Percentiles rank a stretch among this genome's conserved stretches.
These are phyloP conservation scores for Gaultheria prostrata DNA, from an alignment of 148 eudicot species.

Conservation along the genomic window DNA sequence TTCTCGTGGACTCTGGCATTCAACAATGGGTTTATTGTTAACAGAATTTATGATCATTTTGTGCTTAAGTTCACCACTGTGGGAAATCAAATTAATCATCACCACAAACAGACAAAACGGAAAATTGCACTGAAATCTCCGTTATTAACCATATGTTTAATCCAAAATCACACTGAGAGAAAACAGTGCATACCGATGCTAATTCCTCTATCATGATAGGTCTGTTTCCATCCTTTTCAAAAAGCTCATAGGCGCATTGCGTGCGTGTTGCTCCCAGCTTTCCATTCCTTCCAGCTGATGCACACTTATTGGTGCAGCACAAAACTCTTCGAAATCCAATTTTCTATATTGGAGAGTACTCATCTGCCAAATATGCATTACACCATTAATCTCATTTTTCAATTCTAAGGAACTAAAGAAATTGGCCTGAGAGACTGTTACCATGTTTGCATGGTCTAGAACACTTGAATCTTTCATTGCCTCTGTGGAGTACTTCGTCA, in stretches of 20 bases:
- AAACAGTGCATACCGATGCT: constrained; percentile 59
- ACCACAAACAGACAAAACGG: constrained; percentile 17
- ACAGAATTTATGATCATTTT: too few relatives aligned
- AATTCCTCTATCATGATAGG: constrained; percentile 94
- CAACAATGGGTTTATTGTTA: neutral
- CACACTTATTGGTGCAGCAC: constrained; percentile 81
- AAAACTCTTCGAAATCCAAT: constrained; percentile 88
- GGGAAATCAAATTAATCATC: neutral
- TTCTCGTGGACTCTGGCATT: too few relatives aligned
- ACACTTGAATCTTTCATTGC: constrained; percentile 93
- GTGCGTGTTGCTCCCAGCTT: constrained; percentile 95
- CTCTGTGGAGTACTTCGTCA: constrained; percentile 58
- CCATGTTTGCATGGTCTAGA: constrained; percentile 71
- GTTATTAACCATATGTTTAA: neutral
- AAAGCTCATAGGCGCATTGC: constrained; percentile 79
- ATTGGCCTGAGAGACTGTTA: constrained; percentile 17
- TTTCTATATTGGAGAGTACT: constrained; percentile 78
- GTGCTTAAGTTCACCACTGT: too few relatives aligned
- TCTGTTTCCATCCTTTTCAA: constrained; percentile 92
- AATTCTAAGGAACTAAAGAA: neutral
- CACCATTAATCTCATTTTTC: neutral
- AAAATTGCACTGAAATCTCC: neutral
- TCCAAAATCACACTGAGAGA: neutral
- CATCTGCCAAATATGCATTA: constrained; percentile 44
- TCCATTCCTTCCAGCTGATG: constrained; percentile 89